Evolutionary conservation across 768 basidiomycete species (phyloP).

Genomic region (Calocybe indica): DNA sequence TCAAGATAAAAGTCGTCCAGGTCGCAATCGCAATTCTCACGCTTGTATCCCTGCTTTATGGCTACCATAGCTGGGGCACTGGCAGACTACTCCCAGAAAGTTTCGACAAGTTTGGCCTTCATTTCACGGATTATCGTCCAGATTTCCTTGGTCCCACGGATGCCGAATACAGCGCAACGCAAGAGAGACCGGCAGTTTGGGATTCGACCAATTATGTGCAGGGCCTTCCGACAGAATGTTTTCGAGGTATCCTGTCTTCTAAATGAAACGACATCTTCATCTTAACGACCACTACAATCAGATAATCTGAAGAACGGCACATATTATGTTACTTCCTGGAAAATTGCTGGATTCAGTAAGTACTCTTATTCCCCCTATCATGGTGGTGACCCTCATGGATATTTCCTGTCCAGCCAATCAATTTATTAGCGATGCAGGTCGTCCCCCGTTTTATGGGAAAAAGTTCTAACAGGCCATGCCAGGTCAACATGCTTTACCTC

Average conservation of each 20-base stretch:
- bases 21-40: too few species aligned
- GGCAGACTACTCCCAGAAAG: too few species aligned
- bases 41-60: too few species aligned
- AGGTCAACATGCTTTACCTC: conserved; percentile 47
- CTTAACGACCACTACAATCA: conserved; percentile 5
- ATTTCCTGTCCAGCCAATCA: conserved; percentile 22
- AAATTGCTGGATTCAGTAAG: conserved; percentile 46
- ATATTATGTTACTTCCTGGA: conserved; percentile 51
- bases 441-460: not conserved
- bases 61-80: too few species aligned
- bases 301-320: conserved; percentile 44
- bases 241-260: conserved; percentile 5
- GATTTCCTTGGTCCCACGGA: too few species aligned
- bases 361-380: conserved; percentile 15
- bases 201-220: conserved; percentile 7
- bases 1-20: too few species aligned
- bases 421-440: conserved; percentile 27
- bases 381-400: not conserved
- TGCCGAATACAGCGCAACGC: not conserved
- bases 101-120: too few species aligned
- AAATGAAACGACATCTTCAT: not conserved
- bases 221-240: conserved; percentile 2
- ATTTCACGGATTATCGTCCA: too few species aligned
- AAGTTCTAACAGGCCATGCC: not conserved
- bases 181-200: conserved; percentile 4